Base-by-base conservation (phyloP, 306 rosid species). In the Abrus pulchellus region DNA sequence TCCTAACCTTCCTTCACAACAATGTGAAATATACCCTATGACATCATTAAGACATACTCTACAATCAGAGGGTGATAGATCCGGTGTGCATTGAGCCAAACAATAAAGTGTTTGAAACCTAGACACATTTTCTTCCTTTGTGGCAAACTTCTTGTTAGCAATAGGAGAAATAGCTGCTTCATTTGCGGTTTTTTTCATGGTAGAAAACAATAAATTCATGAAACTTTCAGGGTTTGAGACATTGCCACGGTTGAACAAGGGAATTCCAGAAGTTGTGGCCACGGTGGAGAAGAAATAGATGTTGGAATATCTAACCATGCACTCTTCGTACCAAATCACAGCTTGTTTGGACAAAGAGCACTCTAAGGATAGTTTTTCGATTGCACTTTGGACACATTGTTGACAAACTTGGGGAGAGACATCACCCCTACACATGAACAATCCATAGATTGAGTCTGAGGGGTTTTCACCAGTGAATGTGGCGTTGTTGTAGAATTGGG, bases 361-460 rank as follows among this genome's bases (percentile, higher is more conserved):
- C 2, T 61, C 27, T 1, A 10, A 29, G 5, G 67, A 61, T 3
- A 33, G 67, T 61, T 5, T 0, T 13, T 33, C 2, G 14, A 1
- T 30, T 20, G 72, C 72, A 9, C 0, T 7, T 4, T 0, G 8
- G 13, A 60, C 11, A 7, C 66, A 60, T 3, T 30, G 41, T 32
- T 32, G 14, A 33, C 66, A 60, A 6, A 11, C 20, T 6, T 60
- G 38, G 9, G 38, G 3, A 4, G 64, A 3, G 11, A 29, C n/a
- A 9, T 57, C 64, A 57, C 64, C 64, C 41, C 66, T 30, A 36
- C 66, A 60, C 66, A 30, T 60, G 66, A 60, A 60, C 20, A 30
- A 9, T 3, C 14, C 66, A 11, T 7, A 32, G 66, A 60, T 32
- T 30, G 41, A 9, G 41, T 60, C 66, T 9, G 66, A 60, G 6